phyloP scores from a whole-genome alignment of 2,329 filamentous ascomycete genomes.

The Neonectria punicea region DNA sequence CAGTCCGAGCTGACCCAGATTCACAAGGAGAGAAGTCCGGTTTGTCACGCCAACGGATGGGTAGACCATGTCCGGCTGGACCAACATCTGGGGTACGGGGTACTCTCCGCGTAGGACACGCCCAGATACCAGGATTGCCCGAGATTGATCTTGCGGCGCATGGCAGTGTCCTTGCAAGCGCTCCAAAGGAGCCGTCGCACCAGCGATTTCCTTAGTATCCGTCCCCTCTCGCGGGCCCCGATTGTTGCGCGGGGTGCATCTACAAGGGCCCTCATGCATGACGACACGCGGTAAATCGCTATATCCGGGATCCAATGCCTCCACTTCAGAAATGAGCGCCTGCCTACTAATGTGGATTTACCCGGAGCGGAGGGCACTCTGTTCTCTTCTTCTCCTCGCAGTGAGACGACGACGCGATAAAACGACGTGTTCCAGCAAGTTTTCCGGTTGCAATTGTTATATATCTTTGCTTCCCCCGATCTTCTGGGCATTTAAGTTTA shows the following conservation, averaged over 20 bases:
- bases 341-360: slow-evolving; percentile 43
- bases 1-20: slow-evolving; percentile 1
- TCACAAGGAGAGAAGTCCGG: slow-evolving; percentile 1
- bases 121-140: background rate
- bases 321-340: slow-evolving; percentile 43
- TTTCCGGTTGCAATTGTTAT: slow-evolving; percentile 34
- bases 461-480: slow-evolving; percentile 33
- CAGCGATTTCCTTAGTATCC: background rate
- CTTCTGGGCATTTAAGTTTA: slow-evolving; percentile 25
- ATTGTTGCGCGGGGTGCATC: slow-evolving; percentile 19
- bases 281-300: slow-evolving; percentile 16
- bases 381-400: slow-evolving; percentile 31
- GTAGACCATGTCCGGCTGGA: background rate
- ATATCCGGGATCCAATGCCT: slow-evolving; percentile 36
- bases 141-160: background rate
- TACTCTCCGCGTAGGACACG: slow-evolving; percentile 7
- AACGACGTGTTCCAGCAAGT: slow-evolving; percentile 35
- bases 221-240: background rate
- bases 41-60: background rate
- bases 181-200: background rate
- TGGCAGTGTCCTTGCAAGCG: background rate
- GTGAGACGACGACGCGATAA: slow-evolving; percentile 31
- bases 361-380: slow-evolving; percentile 39
- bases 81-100: slow-evolving; percentile 16
- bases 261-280: slow-evolving; percentile 25